Evolutionary conservation across 2,329 filamentous ascomycete species (phyloP), one percentile per base, ranked within the genome.

Genomic region (Diaporthe sp.): DNA sequence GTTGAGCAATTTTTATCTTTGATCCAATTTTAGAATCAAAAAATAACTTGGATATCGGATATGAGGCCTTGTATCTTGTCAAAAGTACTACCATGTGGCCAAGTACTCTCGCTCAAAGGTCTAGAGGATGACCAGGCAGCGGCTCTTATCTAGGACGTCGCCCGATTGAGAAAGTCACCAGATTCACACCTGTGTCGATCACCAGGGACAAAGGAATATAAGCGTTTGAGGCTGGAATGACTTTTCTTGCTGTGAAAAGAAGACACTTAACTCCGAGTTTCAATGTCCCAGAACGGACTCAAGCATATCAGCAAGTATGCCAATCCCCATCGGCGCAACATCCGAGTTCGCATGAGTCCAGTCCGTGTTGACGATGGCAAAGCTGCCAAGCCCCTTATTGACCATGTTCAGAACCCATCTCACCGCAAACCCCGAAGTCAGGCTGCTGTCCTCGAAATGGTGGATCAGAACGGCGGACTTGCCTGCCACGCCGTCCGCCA

Each of bases 381-480:
- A 70, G 22, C 65, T 70, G 9, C 49, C 34, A 13, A 70, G 65
- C 17, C 49, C 49, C 49, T n/a, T 55, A 5, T 39, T 37, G 17
- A 70, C 34, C 46, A 70, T 55, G n/a, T 70, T 17, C n/a, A 53
- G 5, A 8, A 70, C 34, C 65, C 65, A 70, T 8, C 49, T 39
- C 22, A 55, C n/a, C n/a, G 65, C 65, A 5, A 19, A 70, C 7
- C 46, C 49, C 65, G 65, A 42, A 2, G 46, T 42, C 49, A 70
- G 51, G 25, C 34, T 19, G 65, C 34, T 70, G 22, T 4, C 31
- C 1, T 37, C 34, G 60, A 73, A 74, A 15, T 74, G 37, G 42
- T 68, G 60, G 61, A 74, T 65, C 28, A 74, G 42, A 25, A 74
- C n/a, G 42, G 61, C 37, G 37, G 60, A 42, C 39, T 53, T 74